A percentile compares a stretch with the other conserved stretches of the same genome.
Conservation (phyloP, 441 rosid genomes). For the Mallotus japonicus region DNA sequence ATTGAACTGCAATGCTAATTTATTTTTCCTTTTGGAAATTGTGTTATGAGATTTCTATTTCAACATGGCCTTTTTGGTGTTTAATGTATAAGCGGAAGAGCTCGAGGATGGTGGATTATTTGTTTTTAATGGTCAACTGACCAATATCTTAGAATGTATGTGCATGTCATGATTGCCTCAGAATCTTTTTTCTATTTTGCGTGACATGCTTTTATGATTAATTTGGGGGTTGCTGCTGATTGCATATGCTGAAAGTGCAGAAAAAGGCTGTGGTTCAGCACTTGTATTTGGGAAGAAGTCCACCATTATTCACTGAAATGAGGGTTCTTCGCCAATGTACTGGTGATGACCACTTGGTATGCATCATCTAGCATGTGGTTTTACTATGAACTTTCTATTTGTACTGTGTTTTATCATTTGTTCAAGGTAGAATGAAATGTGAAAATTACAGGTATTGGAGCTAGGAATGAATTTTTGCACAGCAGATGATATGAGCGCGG, state of each 20-base stretch:
- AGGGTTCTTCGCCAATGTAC: constrained; percentile 62
- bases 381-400: not conserved
- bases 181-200: not conserved
- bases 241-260: constrained; percentile 38
- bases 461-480: constrained; percentile 91
- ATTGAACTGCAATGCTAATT: not conserved
- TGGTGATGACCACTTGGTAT: constrained; percentile 90
- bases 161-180: not conserved
- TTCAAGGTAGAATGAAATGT: constrained; percentile 14
- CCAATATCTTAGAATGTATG: not conserved
- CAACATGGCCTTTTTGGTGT: too few species aligned
- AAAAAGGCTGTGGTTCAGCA: constrained; percentile 61
- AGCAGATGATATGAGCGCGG: constrained; percentile 90
- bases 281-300: constrained; percentile 84
- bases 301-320: constrained; percentile 81
- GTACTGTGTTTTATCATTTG: not conserved
- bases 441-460: constrained; percentile 68
- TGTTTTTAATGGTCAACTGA: not conserved
- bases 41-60: not conserved
- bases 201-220: not conserved
- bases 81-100: too few species aligned
- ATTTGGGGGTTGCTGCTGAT: constrained; percentile 5
- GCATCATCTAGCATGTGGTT: constrained; percentile 10
- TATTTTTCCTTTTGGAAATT: not conserved
- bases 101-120: too few species aligned